Conservation (phyloP, 305 asterid genomes). For the Caryopteris hybrid region DNA sequence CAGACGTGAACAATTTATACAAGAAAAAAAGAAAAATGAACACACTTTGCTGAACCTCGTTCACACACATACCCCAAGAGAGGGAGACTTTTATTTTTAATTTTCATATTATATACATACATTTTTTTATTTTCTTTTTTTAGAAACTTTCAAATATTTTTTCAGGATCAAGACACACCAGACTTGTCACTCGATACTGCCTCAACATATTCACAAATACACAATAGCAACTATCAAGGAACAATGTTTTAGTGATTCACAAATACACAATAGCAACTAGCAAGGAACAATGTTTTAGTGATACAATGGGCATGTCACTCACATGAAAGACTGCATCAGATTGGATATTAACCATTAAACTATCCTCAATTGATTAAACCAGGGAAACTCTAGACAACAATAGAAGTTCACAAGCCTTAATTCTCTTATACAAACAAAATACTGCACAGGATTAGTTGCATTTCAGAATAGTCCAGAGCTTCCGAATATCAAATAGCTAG, state of each 20-base stretch:
- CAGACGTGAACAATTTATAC: not conserved
- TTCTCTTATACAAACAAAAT: not conserved
- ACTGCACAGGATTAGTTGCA: not conserved
- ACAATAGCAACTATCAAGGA: no score
- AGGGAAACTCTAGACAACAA: not conserved
- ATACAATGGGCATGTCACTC: not conserved
- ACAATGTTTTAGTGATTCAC: not conserved
- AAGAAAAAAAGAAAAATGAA: not conserved
- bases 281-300: not conserved
- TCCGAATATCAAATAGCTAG: no score
- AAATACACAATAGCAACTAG: no score
- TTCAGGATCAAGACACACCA: no score
- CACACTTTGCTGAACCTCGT: not conserved
- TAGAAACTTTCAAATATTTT: no score
- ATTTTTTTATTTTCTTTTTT: no score
- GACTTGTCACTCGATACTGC: no score
- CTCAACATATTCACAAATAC: no score
- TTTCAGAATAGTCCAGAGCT: not conserved
- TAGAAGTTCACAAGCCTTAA: not conserved
- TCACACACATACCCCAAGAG: no score
- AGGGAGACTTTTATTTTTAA: no score
- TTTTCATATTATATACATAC: no score
- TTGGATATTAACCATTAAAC: not conserved
- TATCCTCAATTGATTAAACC: not conserved
- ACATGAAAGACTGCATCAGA: not conserved